phyloP scores from a whole-genome alignment of 345 rosid species.

The Melaleuca alternifolia region DNA sequence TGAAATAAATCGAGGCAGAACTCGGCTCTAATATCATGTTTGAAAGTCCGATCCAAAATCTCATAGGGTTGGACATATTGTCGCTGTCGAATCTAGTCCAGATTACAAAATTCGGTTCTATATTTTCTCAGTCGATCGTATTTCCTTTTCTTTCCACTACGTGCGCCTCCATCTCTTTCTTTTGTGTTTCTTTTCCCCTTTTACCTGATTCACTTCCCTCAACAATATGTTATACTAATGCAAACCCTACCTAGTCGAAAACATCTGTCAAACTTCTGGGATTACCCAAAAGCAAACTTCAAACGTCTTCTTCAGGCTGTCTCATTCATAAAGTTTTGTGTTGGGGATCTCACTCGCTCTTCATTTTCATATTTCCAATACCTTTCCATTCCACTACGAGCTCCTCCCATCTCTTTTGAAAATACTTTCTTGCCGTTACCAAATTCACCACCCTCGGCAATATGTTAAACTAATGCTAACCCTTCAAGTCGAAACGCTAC shows the following conservation, averaged over 20 bases:
- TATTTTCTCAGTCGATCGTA: background rate
- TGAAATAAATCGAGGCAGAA: background rate
- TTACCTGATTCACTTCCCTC: background rate
- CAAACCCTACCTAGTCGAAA: background rate
- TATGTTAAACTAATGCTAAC: background rate
- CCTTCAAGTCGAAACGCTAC: background rate
- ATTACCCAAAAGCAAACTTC: background rate
- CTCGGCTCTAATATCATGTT: background rate
- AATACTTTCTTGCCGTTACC: background rate
- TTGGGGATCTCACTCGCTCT: background rate
- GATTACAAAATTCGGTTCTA: too few relatives aligned
- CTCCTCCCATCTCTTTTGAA: background rate
- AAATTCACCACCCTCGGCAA: background rate
- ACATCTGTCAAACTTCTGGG: background rate
- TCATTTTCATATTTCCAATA: too few relatives aligned
- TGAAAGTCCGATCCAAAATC: background rate
- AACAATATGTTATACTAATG: background rate
- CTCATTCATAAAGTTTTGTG: background rate
- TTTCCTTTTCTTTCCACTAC: background rate
- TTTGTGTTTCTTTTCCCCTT: background rate
- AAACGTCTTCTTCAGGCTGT: background rate
- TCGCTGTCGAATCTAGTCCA: background rate
- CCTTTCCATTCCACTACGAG: background rate
- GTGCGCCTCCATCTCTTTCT: background rate
- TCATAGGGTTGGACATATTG: fast-evolving